These are phyloP conservation scores for Hyaloscypha hepaticicola DNA, from an alignment of 495 filamentous ascomycete genomes.

Conservation along the genomic window DNA sequence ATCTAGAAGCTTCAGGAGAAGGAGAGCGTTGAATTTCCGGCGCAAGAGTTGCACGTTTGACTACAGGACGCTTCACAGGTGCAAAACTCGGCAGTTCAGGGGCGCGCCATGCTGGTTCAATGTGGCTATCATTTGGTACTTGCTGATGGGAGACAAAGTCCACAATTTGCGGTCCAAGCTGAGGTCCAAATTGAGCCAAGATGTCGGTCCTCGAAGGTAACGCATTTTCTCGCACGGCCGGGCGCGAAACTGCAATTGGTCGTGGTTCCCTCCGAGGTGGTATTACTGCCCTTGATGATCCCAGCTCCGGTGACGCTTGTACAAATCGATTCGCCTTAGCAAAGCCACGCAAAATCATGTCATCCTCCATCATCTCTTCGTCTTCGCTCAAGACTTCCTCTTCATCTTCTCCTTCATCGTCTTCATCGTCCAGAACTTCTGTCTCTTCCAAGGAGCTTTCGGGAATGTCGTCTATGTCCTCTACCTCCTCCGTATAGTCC, in stretches of 20 bases:
- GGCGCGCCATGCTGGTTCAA: slow-evolving; percentile 25
- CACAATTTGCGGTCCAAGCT: slow-evolving; percentile 27
- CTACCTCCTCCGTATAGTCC: slow-evolving; percentile 9
- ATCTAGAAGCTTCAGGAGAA: slow-evolving; percentile 24
- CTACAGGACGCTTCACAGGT: slow-evolving; percentile 3
- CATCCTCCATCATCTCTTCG: slow-evolving; percentile 31
- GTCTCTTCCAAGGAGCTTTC: not conserved
- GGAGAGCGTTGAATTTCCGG: slow-evolving; percentile 19
- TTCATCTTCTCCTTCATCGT: slow-evolving; percentile 17
- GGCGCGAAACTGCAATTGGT: not conserved
- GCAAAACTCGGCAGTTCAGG: slow-evolving; percentile 12
- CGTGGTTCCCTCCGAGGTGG: not conserved
- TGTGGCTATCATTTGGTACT: slow-evolving; percentile 14
- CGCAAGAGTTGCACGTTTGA: slow-evolving; percentile 2
- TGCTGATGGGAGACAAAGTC: slow-evolving; percentile 26
- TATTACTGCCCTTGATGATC: not conserved
- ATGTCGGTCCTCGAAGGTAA: slow-evolving; percentile 28
- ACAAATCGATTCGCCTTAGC: slow-evolving; percentile 21
- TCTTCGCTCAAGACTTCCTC: slow-evolving; percentile 28
- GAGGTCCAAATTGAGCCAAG: slow-evolving; percentile 29
- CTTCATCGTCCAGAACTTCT: slow-evolving; percentile 28
- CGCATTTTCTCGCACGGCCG: not conserved
- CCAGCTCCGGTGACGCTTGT: slow-evolving; percentile 18
- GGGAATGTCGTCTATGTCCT: slow-evolving; percentile 8
- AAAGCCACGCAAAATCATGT: slow-evolving; percentile 34